Conservation (phyloP, 805 yeast genomes). For the Hanseniaspora valbyensis region DNA sequence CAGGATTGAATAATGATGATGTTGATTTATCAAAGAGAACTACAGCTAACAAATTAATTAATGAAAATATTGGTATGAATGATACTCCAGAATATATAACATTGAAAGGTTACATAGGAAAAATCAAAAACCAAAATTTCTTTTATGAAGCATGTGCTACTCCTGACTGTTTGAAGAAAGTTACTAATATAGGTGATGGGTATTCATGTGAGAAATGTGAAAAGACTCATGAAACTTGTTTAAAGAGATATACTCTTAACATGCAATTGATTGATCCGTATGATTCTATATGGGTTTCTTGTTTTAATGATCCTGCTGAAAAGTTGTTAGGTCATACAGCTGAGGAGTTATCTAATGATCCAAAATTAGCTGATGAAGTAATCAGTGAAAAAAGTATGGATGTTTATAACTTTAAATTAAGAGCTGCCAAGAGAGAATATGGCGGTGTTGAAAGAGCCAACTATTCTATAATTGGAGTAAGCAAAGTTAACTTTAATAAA, state of each 20-base stretch:
- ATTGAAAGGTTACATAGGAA: constrained; percentile 63
- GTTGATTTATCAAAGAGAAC: constrained; percentile 45
- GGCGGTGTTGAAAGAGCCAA: constrained; percentile 69
- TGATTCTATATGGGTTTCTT: constrained; percentile 75
- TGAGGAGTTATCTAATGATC: constrained; percentile 41
- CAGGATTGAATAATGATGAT: constrained; percentile 29
- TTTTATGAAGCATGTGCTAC: constrained; percentile 82
- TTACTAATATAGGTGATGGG: constrained; percentile 58
- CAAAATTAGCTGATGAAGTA: constrained; percentile 31
- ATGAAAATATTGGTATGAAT: constrained; percentile 55
- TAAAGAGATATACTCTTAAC: constrained; percentile 70
- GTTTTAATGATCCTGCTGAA: constrained; percentile 77
- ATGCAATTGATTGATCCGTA: constrained; percentile 66
- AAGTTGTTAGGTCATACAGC: constrained; percentile 54
- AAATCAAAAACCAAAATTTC: constrained; percentile 61
- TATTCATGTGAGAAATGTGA: constrained; percentile 89
- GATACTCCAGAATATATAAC: constrained; percentile 74
- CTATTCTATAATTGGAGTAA: constrained; percentile 50
- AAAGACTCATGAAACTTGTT: constrained; percentile 53
- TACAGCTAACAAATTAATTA: constrained; percentile 53
- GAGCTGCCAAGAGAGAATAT: constrained; percentile 75
- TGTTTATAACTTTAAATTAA: constrained; percentile 63
- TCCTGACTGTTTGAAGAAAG: constrained; percentile 74
- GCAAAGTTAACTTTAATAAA: constrained; percentile 42
- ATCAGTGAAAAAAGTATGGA: constrained; percentile 47